Evolutionary conservation across 768 basidiomycete genomes (phyloP).

Genomic region (Phallus indusiatus): DNA sequence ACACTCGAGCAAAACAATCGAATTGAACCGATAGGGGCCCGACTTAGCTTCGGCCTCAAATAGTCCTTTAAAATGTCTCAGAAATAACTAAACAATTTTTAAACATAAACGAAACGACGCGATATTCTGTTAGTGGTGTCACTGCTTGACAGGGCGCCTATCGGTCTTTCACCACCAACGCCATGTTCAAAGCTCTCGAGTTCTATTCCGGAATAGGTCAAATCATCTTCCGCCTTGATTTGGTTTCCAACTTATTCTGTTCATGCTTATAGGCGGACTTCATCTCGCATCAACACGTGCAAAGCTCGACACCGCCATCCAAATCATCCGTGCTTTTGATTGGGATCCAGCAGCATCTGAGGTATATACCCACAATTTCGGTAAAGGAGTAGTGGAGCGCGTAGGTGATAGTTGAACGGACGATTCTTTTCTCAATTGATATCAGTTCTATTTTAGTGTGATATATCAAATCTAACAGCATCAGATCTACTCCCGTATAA

Average conservation of each 20-base stretch:
- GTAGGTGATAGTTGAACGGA: constrained; percentile 23
- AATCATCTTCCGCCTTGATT: constrained; percentile 8
- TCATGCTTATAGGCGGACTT: constrained; percentile 46
- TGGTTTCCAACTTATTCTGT: constrained; percentile 1
- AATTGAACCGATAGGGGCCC: no score
- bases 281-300: constrained; percentile 57
- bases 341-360: constrained; percentile 71
- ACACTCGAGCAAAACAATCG: no score
- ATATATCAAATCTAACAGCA: constrained; percentile 52
- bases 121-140: no score
- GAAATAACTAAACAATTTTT: no score
- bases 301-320: constrained; percentile 26
- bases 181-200: constrained; percentile 30
- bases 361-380: constrained; percentile 59
- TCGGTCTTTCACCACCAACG: no score
- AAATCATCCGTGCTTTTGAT: constrained; percentile 62
- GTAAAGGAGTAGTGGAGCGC: constrained; percentile 37
- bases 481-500: constrained; percentile 33
- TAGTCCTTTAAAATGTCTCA: no score
- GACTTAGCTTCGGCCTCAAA: no score
- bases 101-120: no score
- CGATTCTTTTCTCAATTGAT: background rate
- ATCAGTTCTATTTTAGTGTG: constrained; percentile 27
- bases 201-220: constrained; percentile 78
- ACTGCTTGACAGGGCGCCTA: no score